These are phyloP conservation scores for Microcyclospora tardicrescens DNA, from an alignment of 2,329 filamentous ascomycete genomes.

Conservation along the genomic window DNA sequence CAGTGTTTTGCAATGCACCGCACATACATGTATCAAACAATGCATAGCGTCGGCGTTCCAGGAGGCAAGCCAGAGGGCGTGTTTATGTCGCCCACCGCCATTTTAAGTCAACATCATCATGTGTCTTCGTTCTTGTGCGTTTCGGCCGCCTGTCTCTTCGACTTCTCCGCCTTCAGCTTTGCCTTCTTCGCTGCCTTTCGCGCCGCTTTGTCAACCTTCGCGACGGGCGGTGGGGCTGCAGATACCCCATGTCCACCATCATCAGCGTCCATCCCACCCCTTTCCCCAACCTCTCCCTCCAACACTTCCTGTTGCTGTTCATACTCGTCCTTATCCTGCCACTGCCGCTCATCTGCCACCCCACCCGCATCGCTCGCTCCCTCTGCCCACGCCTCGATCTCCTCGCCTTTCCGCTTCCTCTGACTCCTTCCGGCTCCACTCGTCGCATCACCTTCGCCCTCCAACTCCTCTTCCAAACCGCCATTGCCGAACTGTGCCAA, in stretches of 20 bases:
- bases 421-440: slow-evolving; percentile 13
- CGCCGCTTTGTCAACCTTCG: slow-evolving; percentile 36
- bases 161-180: slow-evolving; percentile 33
- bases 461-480: slow-evolving; percentile 12
- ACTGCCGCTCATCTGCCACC: slow-evolving; percentile 15
- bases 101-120: too few relatives aligned
- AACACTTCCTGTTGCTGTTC: slow-evolving; percentile 27
- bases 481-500: slow-evolving; percentile 27
- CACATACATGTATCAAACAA: neutral
- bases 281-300: slow-evolving; percentile 28
- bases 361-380: slow-evolving; percentile 5
- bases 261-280: slow-evolving; percentile 16
- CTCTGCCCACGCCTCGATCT: slow-evolving; percentile 7
- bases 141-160: slow-evolving; percentile 2
- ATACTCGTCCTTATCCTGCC: slow-evolving; percentile 33
- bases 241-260: slow-evolving; percentile 9
- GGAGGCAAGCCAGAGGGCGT: too few relatives aligned
- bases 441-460: slow-evolving; percentile 16
- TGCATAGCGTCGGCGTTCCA: neutral
- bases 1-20: neutral
- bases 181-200: slow-evolving; percentile 45
- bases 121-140: neutral
- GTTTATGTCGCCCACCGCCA: too few relatives aligned
- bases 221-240: slow-evolving; percentile 5
- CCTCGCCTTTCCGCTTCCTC: slow-evolving; percentile 5